phyloP scores from a whole-genome alignment of 2,329 filamentous ascomycete species.

The Ambrosiella xylebori region DNA sequence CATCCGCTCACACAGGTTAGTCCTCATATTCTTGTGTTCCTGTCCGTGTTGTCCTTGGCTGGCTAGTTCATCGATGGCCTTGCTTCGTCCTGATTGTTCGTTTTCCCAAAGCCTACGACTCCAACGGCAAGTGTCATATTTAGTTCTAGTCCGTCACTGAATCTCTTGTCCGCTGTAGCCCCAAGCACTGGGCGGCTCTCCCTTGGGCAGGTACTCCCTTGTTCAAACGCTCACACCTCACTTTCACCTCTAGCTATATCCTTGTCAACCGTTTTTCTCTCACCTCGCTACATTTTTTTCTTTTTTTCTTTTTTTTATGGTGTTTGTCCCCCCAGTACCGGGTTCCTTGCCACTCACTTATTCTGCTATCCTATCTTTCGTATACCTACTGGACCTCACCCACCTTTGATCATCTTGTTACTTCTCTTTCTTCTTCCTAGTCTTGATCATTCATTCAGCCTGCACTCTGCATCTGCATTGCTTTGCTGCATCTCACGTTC shows the following conservation, averaged over 20 bases:
- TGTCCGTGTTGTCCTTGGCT: not conserved
- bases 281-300: not conserved
- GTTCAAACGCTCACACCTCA: not conserved
- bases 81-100: not conserved
- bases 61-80: not conserved
- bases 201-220: not conserved
- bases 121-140: not conserved
- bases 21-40: not conserved
- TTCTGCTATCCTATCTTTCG: conserved; percentile 2
- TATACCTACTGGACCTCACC: conserved; percentile 11
- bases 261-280: not conserved
- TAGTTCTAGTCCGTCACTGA: too few relatives aligned
- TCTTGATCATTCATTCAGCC: not conserved
- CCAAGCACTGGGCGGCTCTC: not conserved
- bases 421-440: not conserved
- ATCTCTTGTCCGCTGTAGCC: too few relatives aligned
- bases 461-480: not conserved
- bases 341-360: conserved; percentile 1
- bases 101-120: not conserved
- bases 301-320: not conserved
- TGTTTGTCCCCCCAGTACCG: not conserved
- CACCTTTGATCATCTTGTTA: conserved; percentile 2
- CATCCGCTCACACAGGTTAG: not conserved
- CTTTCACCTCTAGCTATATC: not conserved
- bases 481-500: not conserved